Evolutionary conservation across 495 filamentous ascomycete genomes (phyloP), one percentile per base, ranked within the genome.

Genomic region (Aspergillus biplanus): DNA sequence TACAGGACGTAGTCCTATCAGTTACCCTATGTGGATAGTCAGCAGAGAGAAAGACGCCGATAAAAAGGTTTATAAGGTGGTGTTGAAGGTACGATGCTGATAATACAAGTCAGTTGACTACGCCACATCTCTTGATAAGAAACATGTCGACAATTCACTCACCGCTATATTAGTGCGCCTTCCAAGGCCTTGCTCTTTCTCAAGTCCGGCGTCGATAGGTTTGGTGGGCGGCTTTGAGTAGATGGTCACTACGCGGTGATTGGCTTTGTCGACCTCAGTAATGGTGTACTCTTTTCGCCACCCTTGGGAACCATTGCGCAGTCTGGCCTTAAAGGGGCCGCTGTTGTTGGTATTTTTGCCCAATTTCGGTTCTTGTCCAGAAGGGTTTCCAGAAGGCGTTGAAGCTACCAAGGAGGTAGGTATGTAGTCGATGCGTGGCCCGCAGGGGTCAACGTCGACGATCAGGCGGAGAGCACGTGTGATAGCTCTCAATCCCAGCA

Each of bases 1-100:
- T 80, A 97, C 82, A 88, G 78, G 52, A 92, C 81, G 76, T 99
- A 99, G 75, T 99, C 95, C n/a, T n/a, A 34, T 87, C 78, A 11
- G 89, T 96, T 46, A 99, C 95, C 69, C 90, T 94, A 61, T 94
- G 85, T 5, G 95, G 95, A 80, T 91, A 99, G 37, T 95, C 94
- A 9, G 90, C 88, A 0, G 94, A 95, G n/a, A 99, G 81, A 74
- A 99, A 99, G 52, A 96, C 69, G 42, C 79, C 70, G 35, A 69
- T 63, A 32, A 81, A 67, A 18, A 67, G 67, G 49, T 63, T 59
- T 37, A 69, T 35, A n/a, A 79, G 64, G 16, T 59, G 69, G 62
- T 48, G 67, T 70, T 7, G 70, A 69, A 44, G 18, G 71, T 34
- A 49, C 57, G 31, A 62, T 67, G 62, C 61, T 65, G 46, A 44